Percentiles rank a stretch among this genome's conserved stretches.
Evolutionary conservation across 2,329 filamentous ascomycete species (phyloP).

Genomic region (Akanthomyces muscarius): DNA sequence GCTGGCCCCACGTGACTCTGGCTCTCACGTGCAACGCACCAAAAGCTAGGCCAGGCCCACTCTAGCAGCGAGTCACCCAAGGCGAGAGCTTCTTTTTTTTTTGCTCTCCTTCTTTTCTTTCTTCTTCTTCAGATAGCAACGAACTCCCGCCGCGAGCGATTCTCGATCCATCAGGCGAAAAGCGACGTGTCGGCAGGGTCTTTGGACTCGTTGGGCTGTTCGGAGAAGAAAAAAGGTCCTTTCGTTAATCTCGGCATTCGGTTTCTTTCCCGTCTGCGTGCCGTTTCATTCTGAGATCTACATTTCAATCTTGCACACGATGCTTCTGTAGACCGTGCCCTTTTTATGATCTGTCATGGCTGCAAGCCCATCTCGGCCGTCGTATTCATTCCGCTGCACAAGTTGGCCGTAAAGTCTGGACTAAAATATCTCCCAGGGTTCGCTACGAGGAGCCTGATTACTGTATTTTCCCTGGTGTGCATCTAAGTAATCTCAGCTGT

Average conservation of each 20-base stretch:
- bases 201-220: constrained; percentile 35
- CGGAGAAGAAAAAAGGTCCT: constrained; percentile 48
- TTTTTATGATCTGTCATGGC: no score
- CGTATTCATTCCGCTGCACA: no score
- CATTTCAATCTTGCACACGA: constrained; percentile 31
- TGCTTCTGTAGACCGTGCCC: neutral
- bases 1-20: constrained; percentile 29
- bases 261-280: constrained; percentile 43
- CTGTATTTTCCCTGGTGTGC: no score
- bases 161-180: constrained; percentile 27
- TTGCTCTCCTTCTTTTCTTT: constrained; percentile 29
- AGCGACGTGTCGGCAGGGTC: constrained; percentile 30
- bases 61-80: neutral
- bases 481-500: no score
- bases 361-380: no score
- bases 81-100: neutral
- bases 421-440: no score
- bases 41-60: neutral
- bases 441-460: no score
- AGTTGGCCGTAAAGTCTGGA: no score
- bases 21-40: constrained; percentile 10
- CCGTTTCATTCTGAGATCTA: constrained; percentile 59
- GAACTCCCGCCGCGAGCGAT: constrained; percentile 38
- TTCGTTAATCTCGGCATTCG: constrained; percentile 56
- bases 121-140: constrained; percentile 48